Conservation (phyloP, 345 rosid genomes). For the Ailanthus altissimus region DNA sequence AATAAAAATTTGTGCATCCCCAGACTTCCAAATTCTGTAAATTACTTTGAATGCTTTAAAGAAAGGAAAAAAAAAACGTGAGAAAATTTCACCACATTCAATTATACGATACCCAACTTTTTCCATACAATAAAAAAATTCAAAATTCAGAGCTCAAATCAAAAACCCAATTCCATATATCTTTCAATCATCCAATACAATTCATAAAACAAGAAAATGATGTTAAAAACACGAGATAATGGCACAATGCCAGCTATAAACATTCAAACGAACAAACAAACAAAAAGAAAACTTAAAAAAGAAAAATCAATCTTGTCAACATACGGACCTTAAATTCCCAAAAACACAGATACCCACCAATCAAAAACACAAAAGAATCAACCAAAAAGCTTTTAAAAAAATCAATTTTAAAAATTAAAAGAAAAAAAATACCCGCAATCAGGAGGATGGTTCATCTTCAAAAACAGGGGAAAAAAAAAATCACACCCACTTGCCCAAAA, state of each 20-base stretch:
- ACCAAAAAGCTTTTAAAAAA: background rate
- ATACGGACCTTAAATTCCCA: background rate
- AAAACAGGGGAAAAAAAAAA: constrained; percentile 14
- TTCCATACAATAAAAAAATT: background rate
- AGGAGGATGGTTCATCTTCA: constrained; percentile 27
- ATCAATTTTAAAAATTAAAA: background rate
- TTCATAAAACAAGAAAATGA: background rate
- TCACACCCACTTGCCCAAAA: constrained; percentile 33
- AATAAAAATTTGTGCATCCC: constrained; percentile 10
- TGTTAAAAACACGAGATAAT: background rate
- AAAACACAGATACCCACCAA: constrained; percentile 11
- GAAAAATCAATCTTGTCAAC: background rate
- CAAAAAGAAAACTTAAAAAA: too few species aligned
- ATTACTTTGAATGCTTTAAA: background rate
- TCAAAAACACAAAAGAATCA: constrained; percentile 1
- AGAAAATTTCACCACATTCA: constrained; percentile 16
- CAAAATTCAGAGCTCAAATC: constrained; percentile 23
- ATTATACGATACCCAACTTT: background rate
- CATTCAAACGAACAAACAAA: too few species aligned
- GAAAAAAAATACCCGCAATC: constrained; percentile 29
- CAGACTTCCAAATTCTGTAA: constrained; percentile 5
- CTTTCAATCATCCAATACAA: background rate
- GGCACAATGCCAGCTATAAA: constrained; percentile 28
- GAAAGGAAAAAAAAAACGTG: background rate
- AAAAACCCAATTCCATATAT: constrained; percentile 10